Evolutionary conservation across 1,139 yeast genomes (phyloP).

Genomic region (Yamadazyma triangularis): DNA sequence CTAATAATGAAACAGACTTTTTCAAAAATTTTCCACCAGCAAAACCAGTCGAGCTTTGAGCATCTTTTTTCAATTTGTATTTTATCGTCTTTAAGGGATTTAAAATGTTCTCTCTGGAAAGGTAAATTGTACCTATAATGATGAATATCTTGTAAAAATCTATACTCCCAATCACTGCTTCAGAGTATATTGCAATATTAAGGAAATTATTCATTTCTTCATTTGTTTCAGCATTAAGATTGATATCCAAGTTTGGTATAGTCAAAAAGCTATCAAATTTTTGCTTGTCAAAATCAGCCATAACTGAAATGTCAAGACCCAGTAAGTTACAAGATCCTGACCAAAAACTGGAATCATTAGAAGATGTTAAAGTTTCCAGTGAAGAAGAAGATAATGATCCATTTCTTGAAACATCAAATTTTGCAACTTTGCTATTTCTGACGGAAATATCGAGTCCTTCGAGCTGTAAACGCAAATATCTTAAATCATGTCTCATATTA

Average conservation of each 20-base stretch:
- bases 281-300: slow-evolving; percentile 18
- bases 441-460: slow-evolving; percentile 2
- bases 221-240: not conserved
- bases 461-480: slow-evolving; percentile 15
- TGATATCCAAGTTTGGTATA: slow-evolving; percentile 16
- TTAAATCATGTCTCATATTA: slow-evolving; percentile 29
- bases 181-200: slow-evolving; percentile 22
- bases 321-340: slow-evolving; percentile 8
- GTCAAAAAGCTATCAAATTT: slow-evolving; percentile 9
- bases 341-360: slow-evolving; percentile 17
- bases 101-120: slow-evolving; percentile 44
- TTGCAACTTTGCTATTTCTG: too few relatives aligned
- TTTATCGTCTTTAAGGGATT: slow-evolving; percentile 27
- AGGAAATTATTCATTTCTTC: slow-evolving; percentile 16
- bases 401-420: too few relatives aligned
- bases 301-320: slow-evolving; percentile 22
- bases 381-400: slow-evolving; percentile 16
- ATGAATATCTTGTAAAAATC: slow-evolving; percentile 51
- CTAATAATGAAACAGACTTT: not conserved
- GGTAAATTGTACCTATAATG: slow-evolving; percentile 49
- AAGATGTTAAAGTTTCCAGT: slow-evolving; percentile 20
- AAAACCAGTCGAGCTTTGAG: slow-evolving; percentile 3
- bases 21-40: not conserved
- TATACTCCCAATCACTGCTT: slow-evolving; percentile 29
- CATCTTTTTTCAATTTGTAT: slow-evolving; percentile 18